A percentile compares a stretch with the other conserved stretches of the same genome.
Evolutionary conservation across 768 basidiomycete species (phyloP).

Genomic region (Thelephora aurantiotincta): DNA sequence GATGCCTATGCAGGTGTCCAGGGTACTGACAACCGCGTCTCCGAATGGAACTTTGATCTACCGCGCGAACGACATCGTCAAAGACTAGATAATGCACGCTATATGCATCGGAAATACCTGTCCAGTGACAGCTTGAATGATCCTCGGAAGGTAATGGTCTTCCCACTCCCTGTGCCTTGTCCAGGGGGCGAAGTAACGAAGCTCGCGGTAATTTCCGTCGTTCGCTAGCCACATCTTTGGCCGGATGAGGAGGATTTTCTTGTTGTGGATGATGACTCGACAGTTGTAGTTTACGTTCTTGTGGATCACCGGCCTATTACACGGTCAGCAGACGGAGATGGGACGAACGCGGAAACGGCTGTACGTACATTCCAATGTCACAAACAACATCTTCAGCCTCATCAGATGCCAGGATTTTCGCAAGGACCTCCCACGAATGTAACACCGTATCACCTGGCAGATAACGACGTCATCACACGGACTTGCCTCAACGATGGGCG

Average conservation of each 20-base stretch:
- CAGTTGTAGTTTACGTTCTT: slow-evolving; percentile 99
- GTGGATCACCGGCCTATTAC: slow-evolving; percentile 84
- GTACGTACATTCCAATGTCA: slow-evolving; percentile 81
- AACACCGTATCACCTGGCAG: slow-evolving; percentile 79
- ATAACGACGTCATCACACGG: slow-evolving; percentile 1
- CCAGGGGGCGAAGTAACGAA: slow-evolving; percentile 90
- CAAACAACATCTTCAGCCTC: slow-evolving; percentile 80
- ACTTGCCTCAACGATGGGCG: background rate
- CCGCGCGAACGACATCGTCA: background rate
- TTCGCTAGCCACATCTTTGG: slow-evolving; percentile 99
- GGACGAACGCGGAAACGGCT: background rate
- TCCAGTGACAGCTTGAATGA: slow-evolving; percentile 77
- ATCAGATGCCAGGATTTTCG: slow-evolving; percentile 74
- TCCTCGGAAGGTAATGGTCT: slow-evolving; percentile 82
- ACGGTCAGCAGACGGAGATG: background rate
- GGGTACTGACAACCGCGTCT: slow-evolving; percentile 84
- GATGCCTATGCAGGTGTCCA: slow-evolving; percentile 92
- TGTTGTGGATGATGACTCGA: slow-evolving; percentile 76
- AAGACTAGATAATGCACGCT: background rate
- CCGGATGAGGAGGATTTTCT: slow-evolving; percentile 83
- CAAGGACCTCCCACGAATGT: slow-evolving; percentile 96
- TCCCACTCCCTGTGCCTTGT: slow-evolving; percentile 78
- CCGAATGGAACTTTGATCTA: slow-evolving; percentile 90
- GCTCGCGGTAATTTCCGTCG: slow-evolving; percentile 87
- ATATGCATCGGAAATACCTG: slow-evolving; percentile 42